Conservation (phyloP, 2,329 filamentous ascomycete genomes). For the Aspergillus awamori region DNA sequence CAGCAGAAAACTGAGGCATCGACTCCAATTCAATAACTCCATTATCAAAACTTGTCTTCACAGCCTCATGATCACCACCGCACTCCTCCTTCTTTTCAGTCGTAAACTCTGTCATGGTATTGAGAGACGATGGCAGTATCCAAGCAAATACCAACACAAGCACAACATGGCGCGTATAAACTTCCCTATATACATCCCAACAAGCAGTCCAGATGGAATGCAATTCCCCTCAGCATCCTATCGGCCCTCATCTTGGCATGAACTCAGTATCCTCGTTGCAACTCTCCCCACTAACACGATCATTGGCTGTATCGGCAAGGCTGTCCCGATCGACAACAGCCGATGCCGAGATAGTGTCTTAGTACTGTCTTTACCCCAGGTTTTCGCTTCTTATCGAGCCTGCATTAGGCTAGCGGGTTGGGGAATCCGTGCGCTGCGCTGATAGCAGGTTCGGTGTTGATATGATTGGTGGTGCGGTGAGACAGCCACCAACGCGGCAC, state of each 20-base stretch:
- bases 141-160: neutral
- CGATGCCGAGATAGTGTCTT: neutral
- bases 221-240: neutral
- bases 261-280: neutral
- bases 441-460: neutral
- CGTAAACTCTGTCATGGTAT: neutral
- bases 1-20: slow-evolving; percentile 19
- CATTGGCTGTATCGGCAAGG: slow-evolving; percentile 29
- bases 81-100: neutral
- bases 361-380: neutral
- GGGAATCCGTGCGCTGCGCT: neutral
- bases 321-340: neutral
- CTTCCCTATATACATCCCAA: neutral
- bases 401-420: neutral
- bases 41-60: slow-evolving; percentile 14
- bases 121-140: neutral
- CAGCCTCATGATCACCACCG: neutral
- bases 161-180: neutral
- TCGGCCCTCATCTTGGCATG: neutral
- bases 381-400: neutral
- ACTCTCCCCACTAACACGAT: neutral
- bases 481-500: too few species aligned
- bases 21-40: slow-evolving; percentile 17
- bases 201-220: neutral
- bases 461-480: neutral